phyloP scores from a whole-genome alignment of 129 eudicot genomes.

The Saposhnikovia divaricata region DNA sequence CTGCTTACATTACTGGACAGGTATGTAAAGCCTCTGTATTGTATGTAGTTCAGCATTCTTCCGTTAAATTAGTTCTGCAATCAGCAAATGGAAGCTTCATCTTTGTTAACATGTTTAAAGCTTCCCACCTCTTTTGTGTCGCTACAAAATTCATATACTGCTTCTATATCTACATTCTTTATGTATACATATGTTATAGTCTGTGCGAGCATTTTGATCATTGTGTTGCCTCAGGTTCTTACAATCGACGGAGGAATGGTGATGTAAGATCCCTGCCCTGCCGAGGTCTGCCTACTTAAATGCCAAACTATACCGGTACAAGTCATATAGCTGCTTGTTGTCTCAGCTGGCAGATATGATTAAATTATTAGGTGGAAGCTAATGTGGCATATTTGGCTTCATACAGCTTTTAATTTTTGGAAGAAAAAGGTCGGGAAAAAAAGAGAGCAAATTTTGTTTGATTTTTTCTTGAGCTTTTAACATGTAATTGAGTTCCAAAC shows the following conservation, averaged over 20 bases:
- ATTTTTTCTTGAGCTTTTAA: neutral
- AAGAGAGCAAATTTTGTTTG: neutral
- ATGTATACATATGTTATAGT: neutral
- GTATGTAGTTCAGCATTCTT: neutral
- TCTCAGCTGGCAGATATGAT: conserved; percentile 12
- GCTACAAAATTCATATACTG: neutral
- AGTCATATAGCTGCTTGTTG: neutral
- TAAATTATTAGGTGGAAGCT: conserved; percentile 2
- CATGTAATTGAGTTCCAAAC: neutral
- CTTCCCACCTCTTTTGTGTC: neutral
- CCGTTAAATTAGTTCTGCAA: neutral
- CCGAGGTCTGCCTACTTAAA: conserved; percentile 5
- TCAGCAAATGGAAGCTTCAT: neutral
- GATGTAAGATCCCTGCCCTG: conserved; percentile 38
- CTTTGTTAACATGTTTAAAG: neutral
- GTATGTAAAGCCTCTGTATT: conserved; percentile 23
- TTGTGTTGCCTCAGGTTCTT: conserved; percentile 44
- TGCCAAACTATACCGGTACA: neutral
- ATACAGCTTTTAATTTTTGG: neutral
- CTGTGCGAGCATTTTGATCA: neutral
- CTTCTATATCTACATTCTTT: neutral
- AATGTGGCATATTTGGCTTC: neutral
- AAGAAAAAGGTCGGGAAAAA: neutral
- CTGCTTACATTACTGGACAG: conserved; percentile 93
- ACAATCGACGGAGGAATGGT: conserved; percentile 97